A percentile compares a stretch with the other conserved stretches of the same genome.
These are phyloP conservation scores for Naganishia onofrii DNA, from an alignment of 768 basidiomycete species.

Conservation along the genomic window DNA sequence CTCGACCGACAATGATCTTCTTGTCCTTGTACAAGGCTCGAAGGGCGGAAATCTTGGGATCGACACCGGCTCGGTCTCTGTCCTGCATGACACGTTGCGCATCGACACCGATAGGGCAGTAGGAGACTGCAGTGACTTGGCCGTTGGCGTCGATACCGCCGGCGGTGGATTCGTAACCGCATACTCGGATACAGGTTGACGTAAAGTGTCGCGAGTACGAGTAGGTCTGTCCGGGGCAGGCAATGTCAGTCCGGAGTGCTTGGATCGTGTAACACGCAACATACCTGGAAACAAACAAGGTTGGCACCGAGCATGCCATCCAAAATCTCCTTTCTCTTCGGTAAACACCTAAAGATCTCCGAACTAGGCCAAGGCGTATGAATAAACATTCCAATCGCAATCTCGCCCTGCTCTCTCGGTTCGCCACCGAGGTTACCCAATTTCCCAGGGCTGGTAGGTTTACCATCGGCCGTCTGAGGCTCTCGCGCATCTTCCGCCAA, in stretches of 20 bases:
- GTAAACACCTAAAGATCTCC: conserved; percentile 91
- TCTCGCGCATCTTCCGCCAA: conserved; percentile 34
- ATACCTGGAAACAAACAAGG: conserved; percentile 73
- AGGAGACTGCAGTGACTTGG: conserved; percentile 73
- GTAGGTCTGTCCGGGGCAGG: conserved; percentile 65
- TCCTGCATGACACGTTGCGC: conserved; percentile 82
- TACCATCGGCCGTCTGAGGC: conserved; percentile 5
- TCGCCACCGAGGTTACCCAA: conserved; percentile 42
- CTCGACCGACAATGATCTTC: conserved; percentile 96
- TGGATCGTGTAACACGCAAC: conserved; percentile 47
- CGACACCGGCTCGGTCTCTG: conserved; percentile 73
- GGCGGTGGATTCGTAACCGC: conserved; percentile 80
- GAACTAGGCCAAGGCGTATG: conserved; percentile 97
- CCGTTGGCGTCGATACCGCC: conserved; percentile 79
- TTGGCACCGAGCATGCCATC: conserved; percentile 98
- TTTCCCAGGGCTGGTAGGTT: conserved; percentile 13
- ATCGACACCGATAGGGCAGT: conserved; percentile 95
- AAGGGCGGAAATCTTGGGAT: conserved; percentile 84
- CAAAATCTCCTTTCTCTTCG: conserved; percentile 84
- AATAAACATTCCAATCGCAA: conserved; percentile 83
- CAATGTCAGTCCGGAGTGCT: too few species aligned
- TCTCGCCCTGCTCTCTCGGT: conserved; percentile 54
- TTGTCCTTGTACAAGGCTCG: conserved; percentile 84
- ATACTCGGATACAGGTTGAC: conserved; percentile 91
- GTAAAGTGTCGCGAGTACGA: conserved; percentile 93